A percentile compares a stretch with the other conserved stretches of the same genome.
Evolutionary conservation across 768 basidiomycete genomes (phyloP).

Genomic region (Zangia roseola): DNA sequence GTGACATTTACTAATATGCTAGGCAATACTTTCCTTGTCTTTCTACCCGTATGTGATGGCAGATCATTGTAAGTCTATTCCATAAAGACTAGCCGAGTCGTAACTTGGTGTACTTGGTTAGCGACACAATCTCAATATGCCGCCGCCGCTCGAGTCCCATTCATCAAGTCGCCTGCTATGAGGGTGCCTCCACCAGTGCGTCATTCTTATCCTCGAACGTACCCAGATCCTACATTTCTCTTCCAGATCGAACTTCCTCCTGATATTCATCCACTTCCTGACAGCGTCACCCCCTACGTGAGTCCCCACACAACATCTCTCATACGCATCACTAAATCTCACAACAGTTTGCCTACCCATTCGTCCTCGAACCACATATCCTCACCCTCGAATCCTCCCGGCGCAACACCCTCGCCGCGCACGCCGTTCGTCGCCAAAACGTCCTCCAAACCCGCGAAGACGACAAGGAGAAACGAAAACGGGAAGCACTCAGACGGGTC

Average conservation of each 20-base stretch:
- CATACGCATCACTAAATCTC: conserved; percentile 1
- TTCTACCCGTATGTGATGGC: conserved; percentile 8
- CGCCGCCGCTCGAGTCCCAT: conserved; percentile 69
- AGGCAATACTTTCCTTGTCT: too few relatives aligned
- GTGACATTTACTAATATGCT: too few relatives aligned
- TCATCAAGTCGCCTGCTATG: conserved; percentile 91
- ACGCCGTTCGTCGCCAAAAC: conserved; percentile 65
- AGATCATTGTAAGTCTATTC: conserved; percentile 21
- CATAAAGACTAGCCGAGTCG: neutral
- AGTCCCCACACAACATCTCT: conserved; percentile 20
- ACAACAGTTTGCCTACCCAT: conserved; percentile 90
- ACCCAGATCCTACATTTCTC: neutral
- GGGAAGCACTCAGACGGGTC: conserved; percentile 69
- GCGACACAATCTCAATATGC: conserved; percentile 67
- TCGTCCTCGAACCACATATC: conserved; percentile 87
- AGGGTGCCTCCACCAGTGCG: conserved; percentile 79
- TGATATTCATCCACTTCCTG: conserved; percentile 93
- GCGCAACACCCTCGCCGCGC: conserved; percentile 60
- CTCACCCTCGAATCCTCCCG: conserved; percentile 74
- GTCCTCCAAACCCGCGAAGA: conserved; percentile 70
- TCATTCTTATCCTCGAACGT: neutral
- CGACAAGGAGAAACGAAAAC: conserved; percentile 64
- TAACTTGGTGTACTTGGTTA: conserved; percentile 5
- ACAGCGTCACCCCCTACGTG: conserved; percentile 87
- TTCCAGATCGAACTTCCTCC: conserved; percentile 80